phyloP scores from a whole-genome alignment of 192 early-diverging fungal species.

The Coemansia sp. region DNA sequence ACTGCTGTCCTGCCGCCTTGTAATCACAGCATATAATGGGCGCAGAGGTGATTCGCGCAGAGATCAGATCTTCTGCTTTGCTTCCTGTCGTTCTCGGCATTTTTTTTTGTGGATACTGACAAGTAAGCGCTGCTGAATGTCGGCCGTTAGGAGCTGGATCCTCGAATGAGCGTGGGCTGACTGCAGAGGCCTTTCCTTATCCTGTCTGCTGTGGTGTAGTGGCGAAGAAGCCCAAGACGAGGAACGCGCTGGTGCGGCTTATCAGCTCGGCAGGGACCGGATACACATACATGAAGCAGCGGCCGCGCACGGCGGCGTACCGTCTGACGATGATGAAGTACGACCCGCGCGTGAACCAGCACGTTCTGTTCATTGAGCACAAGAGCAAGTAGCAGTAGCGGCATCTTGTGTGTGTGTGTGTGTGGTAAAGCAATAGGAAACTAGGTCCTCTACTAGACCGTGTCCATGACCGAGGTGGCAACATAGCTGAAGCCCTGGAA shows the following conservation, averaged over 20 bases:
- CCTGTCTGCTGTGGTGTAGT: conserved; percentile 49
- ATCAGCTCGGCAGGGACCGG: conserved; percentile 88
- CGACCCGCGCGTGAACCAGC: conserved; percentile 85
- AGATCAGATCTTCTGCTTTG: too few relatives aligned
- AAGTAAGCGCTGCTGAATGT: too few relatives aligned
- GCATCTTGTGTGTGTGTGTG: too few relatives aligned
- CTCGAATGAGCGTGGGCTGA: too few relatives aligned
- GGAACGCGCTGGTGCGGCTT: conserved; percentile 80
- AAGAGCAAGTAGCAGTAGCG: conserved; percentile 60
- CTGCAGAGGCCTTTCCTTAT: neutral
- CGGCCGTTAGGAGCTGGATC: too few relatives aligned
- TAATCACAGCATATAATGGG: too few relatives aligned
- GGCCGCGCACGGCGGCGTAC: conserved; percentile 64
- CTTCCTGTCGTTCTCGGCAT: too few relatives aligned
- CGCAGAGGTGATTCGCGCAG: too few relatives aligned
- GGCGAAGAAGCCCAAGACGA: conserved; percentile 81
- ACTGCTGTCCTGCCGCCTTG: too few relatives aligned
- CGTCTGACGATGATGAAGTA: conserved; percentile 90
- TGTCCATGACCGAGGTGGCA: conserved; percentile 43
- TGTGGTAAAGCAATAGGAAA: neutral
- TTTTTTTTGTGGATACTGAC: too few relatives aligned
- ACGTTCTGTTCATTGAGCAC: conserved; percentile 82
- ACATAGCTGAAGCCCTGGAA: conserved; percentile 48
- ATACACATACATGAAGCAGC: conserved; percentile 78
- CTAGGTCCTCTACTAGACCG: neutral